A percentile compares a stretch with the other conserved stretches of the same genome.
Evolutionary conservation across 495 filamentous ascomycete genomes (phyloP).

Genomic region (Tuber umbilicatum): DNA sequence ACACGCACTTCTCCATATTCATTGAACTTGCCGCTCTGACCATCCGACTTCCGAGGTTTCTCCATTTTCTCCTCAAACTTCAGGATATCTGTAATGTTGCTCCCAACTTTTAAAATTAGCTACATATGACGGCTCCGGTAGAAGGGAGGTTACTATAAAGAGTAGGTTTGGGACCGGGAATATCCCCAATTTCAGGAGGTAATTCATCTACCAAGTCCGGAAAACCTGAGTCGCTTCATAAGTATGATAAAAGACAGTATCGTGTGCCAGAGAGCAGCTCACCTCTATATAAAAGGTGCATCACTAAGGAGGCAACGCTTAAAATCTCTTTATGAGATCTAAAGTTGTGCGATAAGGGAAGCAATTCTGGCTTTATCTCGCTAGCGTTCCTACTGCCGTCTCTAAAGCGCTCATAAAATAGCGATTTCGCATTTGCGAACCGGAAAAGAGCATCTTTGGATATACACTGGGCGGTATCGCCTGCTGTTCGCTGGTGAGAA

Average conservation of each 20-base stretch:
- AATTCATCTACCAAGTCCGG: constrained; percentile 46
- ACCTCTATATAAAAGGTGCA: constrained; percentile 42
- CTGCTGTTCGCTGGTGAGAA: constrained; percentile 33
- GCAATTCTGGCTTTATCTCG: constrained; percentile 39
- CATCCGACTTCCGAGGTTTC: not conserved
- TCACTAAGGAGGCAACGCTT: constrained; percentile 13
- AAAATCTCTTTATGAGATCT: constrained; percentile 48
- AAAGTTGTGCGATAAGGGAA: constrained; percentile 45
- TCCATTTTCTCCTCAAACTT: not conserved
- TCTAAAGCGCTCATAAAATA: constrained; percentile 44
- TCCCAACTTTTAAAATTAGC: not conserved
- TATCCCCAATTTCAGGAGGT: constrained; percentile 44
- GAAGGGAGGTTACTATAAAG: constrained; percentile 40
- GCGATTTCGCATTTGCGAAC: constrained; percentile 45
- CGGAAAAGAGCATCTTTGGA: constrained; percentile 47
- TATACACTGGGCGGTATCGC: constrained; percentile 48
- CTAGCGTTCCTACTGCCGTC: constrained; percentile 11
- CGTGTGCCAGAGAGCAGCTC: not conserved
- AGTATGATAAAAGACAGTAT: not conserved
- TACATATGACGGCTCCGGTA: not conserved
- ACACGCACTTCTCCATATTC: constrained; percentile 48
- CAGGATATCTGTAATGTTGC: not conserved
- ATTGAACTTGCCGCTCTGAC: constrained; percentile 10
- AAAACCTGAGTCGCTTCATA: constrained; percentile 37
- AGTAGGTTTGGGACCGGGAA: constrained; percentile 44